Evolutionary conservation across 1,139 yeast species (phyloP).

Genomic region (Meyerozyma athensensis): DNA sequence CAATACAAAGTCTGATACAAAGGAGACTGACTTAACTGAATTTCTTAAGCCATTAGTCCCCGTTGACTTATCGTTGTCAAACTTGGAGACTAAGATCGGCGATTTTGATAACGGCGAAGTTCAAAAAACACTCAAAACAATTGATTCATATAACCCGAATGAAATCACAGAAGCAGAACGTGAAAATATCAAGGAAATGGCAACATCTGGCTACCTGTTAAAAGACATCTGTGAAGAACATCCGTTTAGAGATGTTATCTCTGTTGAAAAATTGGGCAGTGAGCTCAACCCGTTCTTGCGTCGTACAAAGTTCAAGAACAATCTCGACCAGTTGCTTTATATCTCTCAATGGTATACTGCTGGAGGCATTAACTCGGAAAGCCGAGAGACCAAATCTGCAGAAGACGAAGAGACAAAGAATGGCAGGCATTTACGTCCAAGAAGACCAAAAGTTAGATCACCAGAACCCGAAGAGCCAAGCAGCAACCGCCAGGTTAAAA

Average conservation of each 20-base stretch:
- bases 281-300: neutral
- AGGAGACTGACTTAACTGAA: neutral
- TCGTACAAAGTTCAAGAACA: conserved; percentile 1
- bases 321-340: neutral
- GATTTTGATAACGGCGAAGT: neutral
- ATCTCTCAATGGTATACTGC: conserved; percentile 2
- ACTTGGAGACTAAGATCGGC: neutral
- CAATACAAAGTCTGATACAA: too few relatives aligned
- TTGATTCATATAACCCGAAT: neutral
- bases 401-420: neutral
- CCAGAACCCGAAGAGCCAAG: neutral
- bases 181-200: conserved; percentile 1
- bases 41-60: neutral
- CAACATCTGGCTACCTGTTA: conserved; percentile 6
- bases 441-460: neutral
- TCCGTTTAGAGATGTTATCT: conserved; percentile 5
- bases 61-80: neutral
- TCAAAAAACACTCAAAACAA: neutral
- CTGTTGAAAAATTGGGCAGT: neutral
- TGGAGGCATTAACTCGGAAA: neutral
- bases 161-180: neutral
- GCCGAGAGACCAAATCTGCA: neutral
- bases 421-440: neutral
- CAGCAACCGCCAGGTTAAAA: neutral
- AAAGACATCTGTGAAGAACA: conserved; percentile 9